Evolutionary conservation across 208 protist genomes (phyloP).

Genomic region (Tritrichomonas musculus): DNA sequence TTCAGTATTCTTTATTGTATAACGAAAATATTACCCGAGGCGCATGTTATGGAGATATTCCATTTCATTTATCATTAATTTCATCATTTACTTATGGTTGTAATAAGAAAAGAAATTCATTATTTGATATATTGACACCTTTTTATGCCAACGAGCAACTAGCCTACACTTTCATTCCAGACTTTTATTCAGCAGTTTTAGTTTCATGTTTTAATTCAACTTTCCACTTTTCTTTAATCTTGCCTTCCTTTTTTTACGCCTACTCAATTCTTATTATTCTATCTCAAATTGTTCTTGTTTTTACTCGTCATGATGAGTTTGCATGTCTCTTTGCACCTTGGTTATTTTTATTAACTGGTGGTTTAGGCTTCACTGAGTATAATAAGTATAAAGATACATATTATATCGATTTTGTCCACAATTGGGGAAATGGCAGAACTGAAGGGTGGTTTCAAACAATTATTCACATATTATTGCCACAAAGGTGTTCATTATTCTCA

Average conservation of each 20-base stretch:
- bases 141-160: neutral
- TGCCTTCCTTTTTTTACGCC: too few relatives aligned
- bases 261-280: too few relatives aligned
- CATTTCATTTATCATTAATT: neutral
- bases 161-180: neutral
- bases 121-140: neutral
- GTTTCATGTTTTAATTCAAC: neutral
- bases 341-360: neutral
- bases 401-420: slow-evolving; percentile 15
- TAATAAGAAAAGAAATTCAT: neutral
- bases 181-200: slow-evolving; percentile 20
- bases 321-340: neutral
- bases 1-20: neutral
- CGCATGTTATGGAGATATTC: slow-evolving; percentile 6
- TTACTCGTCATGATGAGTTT: neutral
- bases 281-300: neutral
- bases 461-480: slow-evolving; percentile 5
- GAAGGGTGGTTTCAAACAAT: slow-evolving; percentile 1
- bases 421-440: neutral
- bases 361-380: neutral
- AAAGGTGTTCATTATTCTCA: neutral
- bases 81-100: slow-evolving; percentile 7
- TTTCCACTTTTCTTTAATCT: too few relatives aligned
- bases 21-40: neutral
- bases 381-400: neutral